A percentile compares a stretch with the other conserved stretches of the same genome.
Conservation (phyloP, 2,329 filamentous ascomycete species). For the Neofusicoccum kwambonambiense region DNA sequence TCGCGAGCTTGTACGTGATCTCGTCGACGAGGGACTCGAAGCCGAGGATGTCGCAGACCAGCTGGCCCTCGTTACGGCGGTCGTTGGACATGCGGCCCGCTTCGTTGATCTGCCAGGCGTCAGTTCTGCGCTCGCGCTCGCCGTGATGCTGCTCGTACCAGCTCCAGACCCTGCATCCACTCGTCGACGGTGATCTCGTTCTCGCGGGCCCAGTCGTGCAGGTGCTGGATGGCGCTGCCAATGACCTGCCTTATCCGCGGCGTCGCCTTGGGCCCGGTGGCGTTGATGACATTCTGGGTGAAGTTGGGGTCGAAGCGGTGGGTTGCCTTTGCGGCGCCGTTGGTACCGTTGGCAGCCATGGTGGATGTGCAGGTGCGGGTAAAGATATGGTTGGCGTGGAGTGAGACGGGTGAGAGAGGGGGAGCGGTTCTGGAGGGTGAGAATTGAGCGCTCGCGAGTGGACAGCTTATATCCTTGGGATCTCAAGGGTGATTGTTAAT, state of each 20-base stretch:
- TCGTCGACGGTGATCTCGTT: slow-evolving; percentile 74
- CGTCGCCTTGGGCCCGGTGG: slow-evolving; percentile 68
- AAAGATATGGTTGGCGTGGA: neutral
- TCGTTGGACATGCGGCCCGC: slow-evolving; percentile 62
- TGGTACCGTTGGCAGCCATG: slow-evolving; percentile 25
- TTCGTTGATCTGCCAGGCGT: slow-evolving; percentile 52
- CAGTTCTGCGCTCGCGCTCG: neutral
- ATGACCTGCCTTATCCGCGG: slow-evolving; percentile 66
- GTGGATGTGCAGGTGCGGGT: neutral
- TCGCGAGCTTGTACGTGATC: slow-evolving; percentile 68
- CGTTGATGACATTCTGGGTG: slow-evolving; percentile 70
- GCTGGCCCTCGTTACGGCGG: slow-evolving; percentile 62
- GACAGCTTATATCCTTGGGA: neutral
- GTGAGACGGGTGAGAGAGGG: neutral
- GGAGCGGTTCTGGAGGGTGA: neutral
- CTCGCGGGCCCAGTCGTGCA: slow-evolving; percentile 77
- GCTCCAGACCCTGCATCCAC: slow-evolving; percentile 73
- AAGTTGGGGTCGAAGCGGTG: slow-evolving; percentile 71
- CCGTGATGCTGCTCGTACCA: slow-evolving; percentile 42
- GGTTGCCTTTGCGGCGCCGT: neutral
- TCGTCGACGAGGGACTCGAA: slow-evolving; percentile 69
- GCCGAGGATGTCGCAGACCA: slow-evolving; percentile 59
- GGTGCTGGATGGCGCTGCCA: slow-evolving; percentile 63
- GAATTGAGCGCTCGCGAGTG: neutral
- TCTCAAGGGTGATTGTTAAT: slow-evolving; percentile 13